Evolutionary conservation across 345 rosid species (phyloP), one percentile per base, ranked within the genome.

Genomic region (Zanthoxylum bungeanum): DNA sequence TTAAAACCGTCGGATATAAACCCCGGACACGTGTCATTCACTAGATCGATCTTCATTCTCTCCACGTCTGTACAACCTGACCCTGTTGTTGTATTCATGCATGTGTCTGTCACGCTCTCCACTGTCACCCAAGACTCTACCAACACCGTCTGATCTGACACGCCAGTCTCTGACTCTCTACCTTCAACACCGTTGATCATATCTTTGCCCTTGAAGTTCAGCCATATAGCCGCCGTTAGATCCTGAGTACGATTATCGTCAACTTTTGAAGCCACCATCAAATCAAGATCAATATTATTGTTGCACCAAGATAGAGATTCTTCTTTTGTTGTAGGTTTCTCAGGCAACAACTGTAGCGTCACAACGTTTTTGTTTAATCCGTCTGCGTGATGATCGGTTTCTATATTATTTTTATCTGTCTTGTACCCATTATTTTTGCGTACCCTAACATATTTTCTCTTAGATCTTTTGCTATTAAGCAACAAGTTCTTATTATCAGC

Each of bases 21-120:
- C 36, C 85, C 87, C 0, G 97, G 98, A 81, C 90, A 89, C 84
- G 84, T 83, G 88, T 89, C 94, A 4, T 4, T 69, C 31, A 85
- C 88, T 4, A 91, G 76, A 69, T 69, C 57, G 67, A 21, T 58
- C 63, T 46, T 81, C 63, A 65, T 39, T 39, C 64, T 68, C 67
- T 77, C 79, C 22, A 61, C 51, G 68, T 81, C 77, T 49, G 69
- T 63, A 71, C 66, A 44, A 60, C 74, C 73, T 36, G 71, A 9
- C 37, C 47, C 37, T 39, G 52, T n/a, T 44, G 16, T 22, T 34
- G 24, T 50, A 7, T 69, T 77, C 84, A 69, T 72, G 82, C 79
- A 60, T 70, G 63, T 60, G 58, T 65, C 73, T 16, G 77, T 75
- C 77, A 81, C 85, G 68, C 71, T 71, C 75, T 81, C 82, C 21